Evolutionary conservation across 768 basidiomycete species (phyloP), one percentile per base, ranked within the genome.

Genomic region (Hortiboletus campestris): DNA sequence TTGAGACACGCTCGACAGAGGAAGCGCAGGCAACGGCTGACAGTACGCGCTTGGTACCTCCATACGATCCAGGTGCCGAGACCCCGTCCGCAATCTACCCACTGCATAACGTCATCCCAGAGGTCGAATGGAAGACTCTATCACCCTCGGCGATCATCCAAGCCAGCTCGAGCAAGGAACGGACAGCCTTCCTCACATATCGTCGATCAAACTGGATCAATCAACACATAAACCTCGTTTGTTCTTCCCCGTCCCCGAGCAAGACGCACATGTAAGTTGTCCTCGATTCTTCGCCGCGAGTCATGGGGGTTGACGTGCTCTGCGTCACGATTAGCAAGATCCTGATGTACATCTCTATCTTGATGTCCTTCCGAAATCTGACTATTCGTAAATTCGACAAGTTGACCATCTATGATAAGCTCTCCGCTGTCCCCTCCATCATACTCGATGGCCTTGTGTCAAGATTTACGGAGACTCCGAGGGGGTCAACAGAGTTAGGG

Each of bases 61-160:
- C 81, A 2, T 88, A 88, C 65, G 81, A 91, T 60, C 68, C 78
- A 13, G 73, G 78, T 22, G 92, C 96, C 0, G 73, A 75, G 35
- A 80, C 84, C 16, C 85, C 90, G 2, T 79, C 81, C n/a, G 85
- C 93, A 49, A 75, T 88, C 17, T 94, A 93, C 66, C 78, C 84
- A 12, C 68, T 91, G 47, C 84, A 89, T 64, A 78, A 80, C 40
- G 81, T 98, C 65, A 86, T 97, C 36, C 84, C 91, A 0, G 84
- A 89, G 53, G 78, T 79, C 12, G 95, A 97, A 71, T 88, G 89
- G 80, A 84, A 87, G 55, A 78, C 85, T 1, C 75, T 97, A 20
- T 79, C 83, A 16, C 63, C 84, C 38, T 71, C 76, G 28, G 70
- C 78, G 3, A 77, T 94, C 47, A 77, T 86, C 46, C 71, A 78